Evolutionary conservation across 495 filamentous ascomycete species (phyloP), one percentile per base, ranked within the genome.

Genomic region (Neurospora tetrasperma): DNA sequence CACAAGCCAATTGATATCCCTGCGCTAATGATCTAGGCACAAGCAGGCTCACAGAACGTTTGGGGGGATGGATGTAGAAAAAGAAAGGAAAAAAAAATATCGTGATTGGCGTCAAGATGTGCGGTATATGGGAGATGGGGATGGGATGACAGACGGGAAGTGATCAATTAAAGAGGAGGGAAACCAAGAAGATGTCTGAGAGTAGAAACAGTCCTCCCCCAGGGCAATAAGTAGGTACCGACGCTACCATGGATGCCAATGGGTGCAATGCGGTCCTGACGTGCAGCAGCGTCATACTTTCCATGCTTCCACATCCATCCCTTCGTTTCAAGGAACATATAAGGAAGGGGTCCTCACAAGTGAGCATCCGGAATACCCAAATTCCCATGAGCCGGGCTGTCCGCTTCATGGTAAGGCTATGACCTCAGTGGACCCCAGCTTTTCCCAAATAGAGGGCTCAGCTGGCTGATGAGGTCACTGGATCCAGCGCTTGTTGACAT

Each of bases 231-330:
- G 54, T 66, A 66, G 31, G 54, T 66, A 35, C 54, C 54, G 54
- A 1, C 27, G n/a, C 4, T 54, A 54, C 4, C 10, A 20, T 23
- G 46, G 46, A 54, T 27, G 46, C 46, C 46, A 23, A 54, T 4
- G 23, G 6, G 8, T 66, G 54, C 27, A 14, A 43, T 35, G 41
- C 43, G 20, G 42, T 71, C 42, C 42, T 71, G 70, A 54, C 70
- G 70, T 71, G 70, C 43, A 71, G 70, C 43, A 38, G 70, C 70
- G 48, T 39, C 35, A 41, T 72, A 68, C 71, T 20, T 62, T 0
- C 27, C 27, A 31, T 31, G 27, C 27, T 0, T 0, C 4, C 11
- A 59, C 12, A 12, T 31, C 48, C 48, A 59, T 59, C 11, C 48
- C 11, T 12, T 8, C 12, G 23, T 59, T 31, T 62, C 48, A 14